Base-by-base conservation (phyloP, 345 rosid species). In the Tarenaya hassleriana region DNA sequence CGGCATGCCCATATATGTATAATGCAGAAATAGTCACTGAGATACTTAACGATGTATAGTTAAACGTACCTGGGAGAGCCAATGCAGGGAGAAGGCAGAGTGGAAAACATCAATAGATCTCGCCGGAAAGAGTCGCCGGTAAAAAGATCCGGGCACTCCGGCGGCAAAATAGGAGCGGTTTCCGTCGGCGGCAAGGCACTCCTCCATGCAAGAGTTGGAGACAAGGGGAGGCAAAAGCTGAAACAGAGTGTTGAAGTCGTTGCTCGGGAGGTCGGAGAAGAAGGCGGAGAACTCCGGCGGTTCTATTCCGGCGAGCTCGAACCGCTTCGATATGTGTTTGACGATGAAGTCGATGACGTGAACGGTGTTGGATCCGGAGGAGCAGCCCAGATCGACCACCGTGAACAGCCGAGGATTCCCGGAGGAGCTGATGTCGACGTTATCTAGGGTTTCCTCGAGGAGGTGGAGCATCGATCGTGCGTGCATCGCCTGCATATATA, bases 41-140 rank as follows among this genome's bases (percentile, higher is more conserved):
- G n/a, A n/a, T n/a, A n/a, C n/a, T n/a, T n/a, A n/a, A n/a, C n/a
- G n/a, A n/a, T n/a, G n/a, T n/a, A n/a, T n/a, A n/a, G n/a, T n/a
- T n/a, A n/a, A n/a, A n/a, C n/a, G 57, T 41, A 69, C 97, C 97
- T 91, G 96, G 19, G 98, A 91, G 47, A 91, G 88, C 98, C 98
- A 91, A 37, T 91, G 98, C 74, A 91, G 66, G 14, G 91, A 91
- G 58, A 91, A 91, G 8, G 96, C 88, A 1, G 98, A 91, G 70
- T 91, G 92, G 58, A 91, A 91, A 35, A 91, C 59, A 55, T 91
- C 73, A 19, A 91, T 68, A 1, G 96, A 82, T 71, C 82, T 75
- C 2, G 82, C 75, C 16, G 98, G 95, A 14, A 91, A 91, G 6
- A 91, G 89, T 24, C 98, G 67, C 40, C 86, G 72, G 76, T 91